A percentile compares a stretch with the other conserved stretches of the same genome.
Conservation (phyloP, 2,329 filamentous ascomycete genomes). For the Botrytis aclada region DNA sequence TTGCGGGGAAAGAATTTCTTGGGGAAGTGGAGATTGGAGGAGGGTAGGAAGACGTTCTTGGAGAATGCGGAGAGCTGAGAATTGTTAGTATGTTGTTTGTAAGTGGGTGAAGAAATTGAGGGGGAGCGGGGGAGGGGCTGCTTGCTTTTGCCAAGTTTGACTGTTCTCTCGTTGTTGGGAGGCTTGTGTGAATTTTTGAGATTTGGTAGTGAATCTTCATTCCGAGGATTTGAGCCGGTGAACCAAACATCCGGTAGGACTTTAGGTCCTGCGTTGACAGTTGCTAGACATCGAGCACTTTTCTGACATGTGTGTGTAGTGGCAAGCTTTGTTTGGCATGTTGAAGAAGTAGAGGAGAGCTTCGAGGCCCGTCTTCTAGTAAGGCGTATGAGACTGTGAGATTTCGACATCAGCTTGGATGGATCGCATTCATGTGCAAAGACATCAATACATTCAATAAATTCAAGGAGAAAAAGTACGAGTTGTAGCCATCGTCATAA, state of each 20-base stretch:
- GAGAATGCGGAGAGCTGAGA: conserved; percentile 58
- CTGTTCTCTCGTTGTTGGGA: conserved; percentile 54
- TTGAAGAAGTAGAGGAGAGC: conserved; percentile 11
- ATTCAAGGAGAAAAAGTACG: neutral
- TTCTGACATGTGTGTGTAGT: neutral
- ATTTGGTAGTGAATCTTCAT: conserved; percentile 19
- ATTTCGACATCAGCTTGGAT: conserved; percentile 36
- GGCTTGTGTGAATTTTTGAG: conserved; percentile 12
- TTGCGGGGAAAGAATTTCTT: conserved; percentile 72
- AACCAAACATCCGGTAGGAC: conserved; percentile 45
- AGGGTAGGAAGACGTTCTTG: conserved; percentile 66
- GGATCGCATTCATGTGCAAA: conserved; percentile 19
- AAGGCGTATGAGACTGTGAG: conserved; percentile 28
- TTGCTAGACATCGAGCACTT: conserved; percentile 29
- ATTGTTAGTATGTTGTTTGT: conserved; percentile 19
- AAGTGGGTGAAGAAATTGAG: neutral
- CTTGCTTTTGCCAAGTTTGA: conserved; percentile 47
- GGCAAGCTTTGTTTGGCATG: conserved; percentile 14
- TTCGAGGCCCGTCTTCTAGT: conserved; percentile 20
- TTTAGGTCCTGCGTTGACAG: conserved; percentile 29
- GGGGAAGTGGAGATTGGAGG: conserved; percentile 64
- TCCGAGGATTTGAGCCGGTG: conserved; percentile 38
- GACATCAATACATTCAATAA: conserved; percentile 25
- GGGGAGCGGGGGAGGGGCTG: neutral
- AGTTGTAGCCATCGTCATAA: neutral